Conservation (phyloP, 768 basidiomycete species). For the Suillus tomentosus region DNA sequence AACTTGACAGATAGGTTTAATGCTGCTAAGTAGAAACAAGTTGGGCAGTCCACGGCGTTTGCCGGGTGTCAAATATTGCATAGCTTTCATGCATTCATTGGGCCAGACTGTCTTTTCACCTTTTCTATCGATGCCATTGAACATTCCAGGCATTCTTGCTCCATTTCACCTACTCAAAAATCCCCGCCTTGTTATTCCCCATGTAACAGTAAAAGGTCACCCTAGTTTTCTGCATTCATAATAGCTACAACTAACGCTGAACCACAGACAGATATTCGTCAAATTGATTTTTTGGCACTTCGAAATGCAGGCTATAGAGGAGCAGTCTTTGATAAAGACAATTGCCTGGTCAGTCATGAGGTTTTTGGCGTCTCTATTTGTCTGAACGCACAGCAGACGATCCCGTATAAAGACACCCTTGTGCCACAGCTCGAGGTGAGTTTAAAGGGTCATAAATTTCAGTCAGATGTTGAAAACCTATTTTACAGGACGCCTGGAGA, state of each 20-base stretch:
- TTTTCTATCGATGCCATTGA: conserved; percentile 60
- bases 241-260: conserved; percentile 14
- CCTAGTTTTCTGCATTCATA: background rate
- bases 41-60: background rate
- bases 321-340: conserved; percentile 97
- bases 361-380: background rate
- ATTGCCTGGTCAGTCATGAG: conserved; percentile 73
- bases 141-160: conserved; percentile 68
- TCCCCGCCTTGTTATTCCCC: conserved; percentile 70
- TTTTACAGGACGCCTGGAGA: conserved; percentile 69
- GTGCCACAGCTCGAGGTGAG: conserved; percentile 75
- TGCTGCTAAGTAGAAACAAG: background rate
- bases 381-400: conserved; percentile 53
- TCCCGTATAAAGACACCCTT: conserved; percentile 74
- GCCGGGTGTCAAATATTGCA: conserved; percentile 2
- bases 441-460: conserved; percentile 4
- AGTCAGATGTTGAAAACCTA: background rate
- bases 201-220: conserved; percentile 65
- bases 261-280: conserved; percentile 77
- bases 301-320: conserved; percentile 78
- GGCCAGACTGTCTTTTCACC: background rate
- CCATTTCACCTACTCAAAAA: conserved; percentile 70
- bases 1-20: background rate
- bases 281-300: conserved; percentile 75
- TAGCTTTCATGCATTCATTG: background rate